phyloP scores from a whole-genome alignment of 2,329 filamentous ascomycete genomes.

The Cytospora leucostoma region DNA sequence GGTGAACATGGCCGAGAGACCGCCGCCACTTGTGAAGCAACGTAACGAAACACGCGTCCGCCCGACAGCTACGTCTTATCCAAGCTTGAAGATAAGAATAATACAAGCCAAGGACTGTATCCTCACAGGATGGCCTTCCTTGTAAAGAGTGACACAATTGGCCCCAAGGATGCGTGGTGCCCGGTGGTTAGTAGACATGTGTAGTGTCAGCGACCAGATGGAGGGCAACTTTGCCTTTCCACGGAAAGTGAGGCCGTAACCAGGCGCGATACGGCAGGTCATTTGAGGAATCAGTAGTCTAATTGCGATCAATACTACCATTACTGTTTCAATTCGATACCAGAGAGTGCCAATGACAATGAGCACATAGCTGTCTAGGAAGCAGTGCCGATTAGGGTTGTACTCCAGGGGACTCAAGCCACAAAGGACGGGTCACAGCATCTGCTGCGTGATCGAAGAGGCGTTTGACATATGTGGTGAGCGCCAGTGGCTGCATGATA shows the following conservation, averaged over 20 bases:
- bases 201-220: background rate
- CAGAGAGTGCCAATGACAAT: background rate
- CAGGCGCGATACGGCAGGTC: background rate
- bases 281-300: background rate
- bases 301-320: background rate
- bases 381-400: background rate
- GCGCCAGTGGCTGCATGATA: background rate
- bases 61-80: slow-evolving; percentile 1
- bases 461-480: slow-evolving; percentile 15
- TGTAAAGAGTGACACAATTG: background rate
- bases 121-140: background rate
- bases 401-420: background rate
- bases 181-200: background rate
- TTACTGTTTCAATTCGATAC: background rate
- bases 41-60: slow-evolving; percentile 15
- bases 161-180: background rate
- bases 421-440: background rate
- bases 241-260: background rate
- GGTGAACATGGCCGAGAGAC: slow-evolving; percentile 11
- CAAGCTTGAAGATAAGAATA: background rate
- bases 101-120: background rate
- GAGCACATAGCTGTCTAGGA: background rate
- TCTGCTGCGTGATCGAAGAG: slow-evolving; percentile 10
- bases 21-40: background rate
- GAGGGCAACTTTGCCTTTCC: background rate